Percentiles rank a stretch among this genome's conserved stretches.
Conservation (phyloP, 306 rosid genomes). For the Sesbania bispinosa region DNA sequence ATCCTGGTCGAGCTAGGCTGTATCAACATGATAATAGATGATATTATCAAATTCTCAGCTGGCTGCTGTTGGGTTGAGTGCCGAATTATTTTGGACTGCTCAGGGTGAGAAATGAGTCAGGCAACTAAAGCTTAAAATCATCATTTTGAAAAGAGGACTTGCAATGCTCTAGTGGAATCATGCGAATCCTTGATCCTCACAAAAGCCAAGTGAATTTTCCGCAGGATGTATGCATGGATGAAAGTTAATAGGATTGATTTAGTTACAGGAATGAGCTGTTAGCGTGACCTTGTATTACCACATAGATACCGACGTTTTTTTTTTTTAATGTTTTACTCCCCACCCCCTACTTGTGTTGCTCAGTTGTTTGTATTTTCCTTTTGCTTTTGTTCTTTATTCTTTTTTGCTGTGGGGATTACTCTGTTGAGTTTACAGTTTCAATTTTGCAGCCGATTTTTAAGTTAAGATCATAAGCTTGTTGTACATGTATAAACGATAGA, state of each 20-base stretch:
- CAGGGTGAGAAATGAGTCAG: constrained; percentile 7
- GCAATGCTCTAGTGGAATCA: constrained; percentile 20
- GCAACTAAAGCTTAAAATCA: too few species aligned
- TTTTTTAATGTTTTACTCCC: background rate
- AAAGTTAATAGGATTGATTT: background rate
- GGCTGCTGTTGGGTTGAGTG: constrained; percentile 26
- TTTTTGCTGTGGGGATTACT: background rate
- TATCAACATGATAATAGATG: constrained; percentile 34
- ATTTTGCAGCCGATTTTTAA: constrained; percentile 23
- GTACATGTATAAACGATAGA: constrained; percentile 3
- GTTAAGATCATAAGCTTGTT: too few species aligned
- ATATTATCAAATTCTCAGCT: constrained; percentile 22
- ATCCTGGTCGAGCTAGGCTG: constrained; percentile 95
- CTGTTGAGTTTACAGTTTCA: background rate
- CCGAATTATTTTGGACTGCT: constrained; percentile 12
- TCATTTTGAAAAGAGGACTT: constrained; percentile 5
- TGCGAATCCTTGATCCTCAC: constrained; percentile 28
- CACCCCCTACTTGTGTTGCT: background rate
- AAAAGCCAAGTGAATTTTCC: constrained; percentile 19
- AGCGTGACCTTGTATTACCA: constrained; percentile 5
- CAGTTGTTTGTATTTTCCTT: background rate
- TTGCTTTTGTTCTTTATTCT: background rate
- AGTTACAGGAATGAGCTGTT: constrained; percentile 16
- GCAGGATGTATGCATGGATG: constrained; percentile 24
- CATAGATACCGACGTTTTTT: background rate